Percentiles rank a stretch among this genome's conserved stretches.
Conservation (phyloP, 306 rosid species). For the Cajanus cajan region DNA sequence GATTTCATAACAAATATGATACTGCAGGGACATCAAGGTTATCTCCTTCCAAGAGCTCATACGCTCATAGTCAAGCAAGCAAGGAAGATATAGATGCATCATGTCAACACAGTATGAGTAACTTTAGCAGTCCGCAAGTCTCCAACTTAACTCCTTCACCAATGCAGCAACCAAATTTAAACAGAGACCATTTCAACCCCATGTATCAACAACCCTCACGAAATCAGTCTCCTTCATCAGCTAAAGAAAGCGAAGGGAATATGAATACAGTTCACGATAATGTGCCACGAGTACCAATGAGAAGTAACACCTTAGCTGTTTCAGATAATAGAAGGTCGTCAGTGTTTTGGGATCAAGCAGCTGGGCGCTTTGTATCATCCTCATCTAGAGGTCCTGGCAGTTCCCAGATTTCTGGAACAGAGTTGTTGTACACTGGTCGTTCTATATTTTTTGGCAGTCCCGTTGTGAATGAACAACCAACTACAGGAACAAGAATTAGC, state of each 20-base stretch:
- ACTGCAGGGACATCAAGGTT: slow-evolving; percentile 57
- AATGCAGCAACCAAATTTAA: slow-evolving; percentile 39
- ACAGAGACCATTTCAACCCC: slow-evolving; percentile 64
- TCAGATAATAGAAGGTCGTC: slow-evolving; percentile 51
- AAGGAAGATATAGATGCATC: slow-evolving; percentile 62
- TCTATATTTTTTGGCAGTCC: slow-evolving; percentile 82
- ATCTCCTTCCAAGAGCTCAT: slow-evolving; percentile 66
- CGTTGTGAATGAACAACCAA: slow-evolving; percentile 53
- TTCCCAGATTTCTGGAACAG: slow-evolving; percentile 57
- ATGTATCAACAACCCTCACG: slow-evolving; percentile 58
- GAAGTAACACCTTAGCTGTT: slow-evolving; percentile 40
- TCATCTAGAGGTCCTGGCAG: slow-evolving; percentile 50
- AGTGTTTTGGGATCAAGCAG: slow-evolving; percentile 80
- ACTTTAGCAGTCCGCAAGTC: slow-evolving; percentile 70
- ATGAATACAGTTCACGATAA: slow-evolving; percentile 37
- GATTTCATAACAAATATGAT: slow-evolving; percentile 49
- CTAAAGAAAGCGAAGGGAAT: slow-evolving; percentile 46
- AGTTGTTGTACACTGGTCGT: slow-evolving; percentile 62
- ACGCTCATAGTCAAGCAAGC: slow-evolving; percentile 77
- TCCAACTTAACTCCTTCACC: slow-evolving; percentile 59
- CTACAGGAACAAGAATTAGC: slow-evolving; percentile 45
- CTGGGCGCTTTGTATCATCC: slow-evolving; percentile 70
- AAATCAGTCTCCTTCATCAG: slow-evolving; percentile 51
- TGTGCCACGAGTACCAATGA: slow-evolving; percentile 34
- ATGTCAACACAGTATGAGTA: slow-evolving; percentile 57